Evolutionary conservation across 371 early-diverging fungal species (phyloP).

Genomic region (Enterocytospora artemiae): DNA sequence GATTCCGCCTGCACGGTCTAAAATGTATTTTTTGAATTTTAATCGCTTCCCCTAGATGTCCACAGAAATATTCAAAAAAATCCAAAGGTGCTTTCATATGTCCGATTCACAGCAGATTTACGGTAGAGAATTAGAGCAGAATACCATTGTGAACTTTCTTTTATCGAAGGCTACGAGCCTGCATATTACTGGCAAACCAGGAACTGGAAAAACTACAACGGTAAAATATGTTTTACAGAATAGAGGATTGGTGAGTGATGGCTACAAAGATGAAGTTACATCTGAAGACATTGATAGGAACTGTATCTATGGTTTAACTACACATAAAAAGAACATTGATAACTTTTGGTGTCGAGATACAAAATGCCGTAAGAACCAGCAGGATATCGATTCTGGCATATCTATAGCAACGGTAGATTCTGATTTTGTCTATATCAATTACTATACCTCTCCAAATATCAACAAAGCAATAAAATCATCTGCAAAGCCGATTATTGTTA

Average conservation of each 20-base stretch:
- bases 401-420: too few relatives aligned
- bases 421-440: slow-evolving; percentile 36
- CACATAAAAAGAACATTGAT: slow-evolving; percentile 5
- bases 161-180: slow-evolving; percentile 16
- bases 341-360: not conserved
- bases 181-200: slow-evolving; percentile 52
- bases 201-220: slow-evolving; percentile 50
- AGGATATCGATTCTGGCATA: too few relatives aligned
- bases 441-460: slow-evolving; percentile 20
- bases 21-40: too few relatives aligned
- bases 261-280: not conserved
- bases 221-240: slow-evolving; percentile 6
- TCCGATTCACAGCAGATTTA: slow-evolving; percentile 17
- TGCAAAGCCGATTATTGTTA: slow-evolving; percentile 23
- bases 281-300: not conserved
- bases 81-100: not conserved
- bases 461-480: slow-evolving; percentile 2
- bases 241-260: not conserved
- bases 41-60: too few relatives aligned
- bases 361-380: not conserved
- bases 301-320: not conserved
- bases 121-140: slow-evolving; percentile 28
- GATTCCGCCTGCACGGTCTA: too few relatives aligned
- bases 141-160: slow-evolving; percentile 41
- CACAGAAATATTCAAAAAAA: too few relatives aligned